Percentiles rank a stretch among this genome's conserved stretches.
Conservation (phyloP, 2,329 filamentous ascomycete genomes). For the Chaetomium olivaceum region DNA sequence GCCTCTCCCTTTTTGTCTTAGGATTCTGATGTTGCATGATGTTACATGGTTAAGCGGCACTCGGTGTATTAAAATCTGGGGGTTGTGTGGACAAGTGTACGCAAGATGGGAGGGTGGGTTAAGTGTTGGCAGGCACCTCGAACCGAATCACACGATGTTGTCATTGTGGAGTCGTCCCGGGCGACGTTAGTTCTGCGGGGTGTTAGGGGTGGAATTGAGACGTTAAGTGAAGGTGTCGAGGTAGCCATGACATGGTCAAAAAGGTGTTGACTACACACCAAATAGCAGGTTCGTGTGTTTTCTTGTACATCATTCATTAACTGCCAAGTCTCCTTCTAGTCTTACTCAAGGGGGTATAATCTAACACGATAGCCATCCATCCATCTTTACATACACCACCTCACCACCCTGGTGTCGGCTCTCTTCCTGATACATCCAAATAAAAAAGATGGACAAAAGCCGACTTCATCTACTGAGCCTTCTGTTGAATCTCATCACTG, state of each 20-base stretch:
- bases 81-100: no score
- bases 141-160: no score
- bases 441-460: neutral
- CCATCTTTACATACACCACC: neutral
- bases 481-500: neutral
- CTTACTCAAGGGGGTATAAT: neutral
- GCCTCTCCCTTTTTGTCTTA: no score
- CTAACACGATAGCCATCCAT: neutral
- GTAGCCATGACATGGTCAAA: neutral
- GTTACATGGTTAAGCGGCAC: no score
- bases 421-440: neutral
- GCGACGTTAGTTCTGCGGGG: no score
- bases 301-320: neutral
- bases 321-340: neutral
- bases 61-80: no score
- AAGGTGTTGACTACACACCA: fast-evolving
- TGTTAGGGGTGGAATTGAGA: no score
- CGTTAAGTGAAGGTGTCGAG: no score
- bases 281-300: neutral
- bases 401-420: neutral
- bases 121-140: no score
- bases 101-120: no score
- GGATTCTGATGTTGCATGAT: no score
- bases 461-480: neutral
- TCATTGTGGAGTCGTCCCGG: no score